A percentile compares a stretch with the other conserved stretches of the same genome.
Conservation (phyloP, 352 stramenopile genomes). For the Phytophthora pluvialis region DNA sequence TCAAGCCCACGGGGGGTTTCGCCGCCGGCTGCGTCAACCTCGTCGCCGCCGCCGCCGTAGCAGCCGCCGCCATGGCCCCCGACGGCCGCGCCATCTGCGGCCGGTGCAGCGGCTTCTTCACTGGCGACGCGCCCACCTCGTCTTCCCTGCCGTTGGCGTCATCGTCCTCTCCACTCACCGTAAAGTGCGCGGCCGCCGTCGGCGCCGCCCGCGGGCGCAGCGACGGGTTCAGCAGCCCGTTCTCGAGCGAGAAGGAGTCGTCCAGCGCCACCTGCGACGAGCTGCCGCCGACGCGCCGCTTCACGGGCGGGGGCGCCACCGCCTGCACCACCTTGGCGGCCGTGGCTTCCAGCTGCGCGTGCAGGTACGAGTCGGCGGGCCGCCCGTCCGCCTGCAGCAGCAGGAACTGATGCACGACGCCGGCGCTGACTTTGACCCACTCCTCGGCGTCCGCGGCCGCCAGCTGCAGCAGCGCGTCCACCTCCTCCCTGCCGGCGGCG, state of each 20-base stretch:
- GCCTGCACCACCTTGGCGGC: slow-evolving; percentile 50
- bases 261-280: slow-evolving; percentile 36
- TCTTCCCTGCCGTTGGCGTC: slow-evolving; percentile 38
- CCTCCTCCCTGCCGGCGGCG: slow-evolving; percentile 47
- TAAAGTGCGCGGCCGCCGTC: slow-evolving; percentile 64
- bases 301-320: slow-evolving; percentile 26
- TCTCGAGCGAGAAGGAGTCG: slow-evolving; percentile 74
- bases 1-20: slow-evolving; percentile 44
- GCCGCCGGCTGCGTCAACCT: slow-evolving; percentile 33
- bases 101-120: slow-evolving; percentile 56
- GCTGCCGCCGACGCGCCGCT: slow-evolving; percentile 23
- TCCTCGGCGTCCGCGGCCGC: slow-evolving; percentile 71
- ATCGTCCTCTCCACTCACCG: slow-evolving; percentile 57
- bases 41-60: slow-evolving; percentile 26
- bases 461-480: slow-evolving; percentile 56
- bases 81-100: slow-evolving; percentile 49
- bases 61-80: slow-evolving; percentile 20
- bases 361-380: slow-evolving; percentile 66
- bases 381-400: slow-evolving; percentile 48
- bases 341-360: slow-evolving; percentile 57
- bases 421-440: slow-evolving; percentile 71
- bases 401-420: slow-evolving; percentile 77
- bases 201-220: slow-evolving; percentile 53
- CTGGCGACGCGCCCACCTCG: slow-evolving; percentile 27
- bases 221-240: slow-evolving; percentile 66